Evolutionary conservation across 2,329 filamentous ascomycete genomes (phyloP), one percentile per base, ranked within the genome.

Genomic region (Aspergillus fijiensis): DNA sequence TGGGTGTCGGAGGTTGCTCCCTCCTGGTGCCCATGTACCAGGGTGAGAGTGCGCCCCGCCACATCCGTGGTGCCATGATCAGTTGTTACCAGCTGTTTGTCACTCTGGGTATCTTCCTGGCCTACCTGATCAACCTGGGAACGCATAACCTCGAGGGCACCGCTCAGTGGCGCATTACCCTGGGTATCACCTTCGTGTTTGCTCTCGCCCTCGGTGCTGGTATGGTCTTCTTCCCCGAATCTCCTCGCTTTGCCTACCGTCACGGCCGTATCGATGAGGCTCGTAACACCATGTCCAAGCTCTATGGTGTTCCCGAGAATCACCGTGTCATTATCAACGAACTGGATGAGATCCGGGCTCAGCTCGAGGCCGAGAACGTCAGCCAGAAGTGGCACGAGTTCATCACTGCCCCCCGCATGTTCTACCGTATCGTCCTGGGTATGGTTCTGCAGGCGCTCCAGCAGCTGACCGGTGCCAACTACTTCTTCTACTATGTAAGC

Each of bases 181-280:
- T 86, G 69, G 85, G 84, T 2, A 72, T 87, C 29, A 84, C 82
- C 35, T 86, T 85, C 70, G 76, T 85, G 60, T 87, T 82, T 73
- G 81, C 84, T 9, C 69, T 80, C 9, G 75, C 85, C 49, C 83
- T 87, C 66, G 80, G 80, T 19, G 68, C 76, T 39, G 84, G 84
- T n/a, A 85, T 87, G 65, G 66, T 79, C 21, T 80, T 84, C 69
- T 80, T 87, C 63, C 81, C 81, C 1, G 85, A 87, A 63, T 82
- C 79, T 6, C 85, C 85, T 7, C 81, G 85, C 11, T 87, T 80
- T 73, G 82, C 84, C 51, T 87, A 83, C 72, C 81, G 85, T 31
- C 72, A 81, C 53, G 84, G 83, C 53, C 79, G 80, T 23, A 75
- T 79, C 42, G 82, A 85, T 21, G 74, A 73, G 49, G 84, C 84